These are phyloP conservation scores for Tetrapyrgos nigripes DNA, from an alignment of 1,284 basidiomycete species.

Conservation along the genomic window DNA sequence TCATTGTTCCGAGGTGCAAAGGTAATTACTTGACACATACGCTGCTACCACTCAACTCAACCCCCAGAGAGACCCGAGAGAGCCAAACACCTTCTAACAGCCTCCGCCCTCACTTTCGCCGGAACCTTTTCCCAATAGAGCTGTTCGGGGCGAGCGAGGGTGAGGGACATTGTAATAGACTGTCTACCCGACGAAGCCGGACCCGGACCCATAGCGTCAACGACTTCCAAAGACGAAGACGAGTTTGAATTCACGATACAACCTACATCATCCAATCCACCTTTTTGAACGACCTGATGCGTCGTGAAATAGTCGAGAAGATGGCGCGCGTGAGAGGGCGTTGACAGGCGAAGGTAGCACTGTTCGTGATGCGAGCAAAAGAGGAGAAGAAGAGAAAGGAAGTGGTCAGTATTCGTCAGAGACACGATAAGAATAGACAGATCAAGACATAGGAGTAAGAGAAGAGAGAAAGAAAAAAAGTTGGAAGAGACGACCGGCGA, in stretches of 20 bases:
- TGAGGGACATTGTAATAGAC: slow-evolving; percentile 56
- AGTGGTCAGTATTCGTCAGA: neutral
- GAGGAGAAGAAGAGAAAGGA: neutral
- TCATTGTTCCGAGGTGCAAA: neutral
- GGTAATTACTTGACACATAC: neutral
- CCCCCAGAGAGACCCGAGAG: neutral
- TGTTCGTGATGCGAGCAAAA: slow-evolving; percentile 30
- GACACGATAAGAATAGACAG: neutral
- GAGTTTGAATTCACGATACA: too few relatives aligned
- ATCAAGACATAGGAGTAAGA: too few relatives aligned
- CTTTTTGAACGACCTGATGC: slow-evolving; percentile 44
- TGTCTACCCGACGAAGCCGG: slow-evolving; percentile 12
- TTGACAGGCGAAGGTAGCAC: slow-evolving; percentile 77
- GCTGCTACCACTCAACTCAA: neutral
- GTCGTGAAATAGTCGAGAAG: slow-evolving; percentile 54
- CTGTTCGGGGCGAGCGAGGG: slow-evolving; percentile 67
- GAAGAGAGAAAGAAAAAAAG: neutral
- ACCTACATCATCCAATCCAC: slow-evolving; percentile 57
- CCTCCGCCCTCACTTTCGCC: slow-evolving; percentile 66
- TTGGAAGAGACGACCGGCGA: neutral
- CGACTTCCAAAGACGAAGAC: too few relatives aligned
- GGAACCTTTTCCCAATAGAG: slow-evolving; percentile 83
- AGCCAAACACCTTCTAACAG: slow-evolving; percentile 42
- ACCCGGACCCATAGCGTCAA: neutral
- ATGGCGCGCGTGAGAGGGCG: slow-evolving; percentile 49